Base-by-base conservation (phyloP, 1,284 basidiomycete genomes). In the Sporisorium reilianum region DNA sequence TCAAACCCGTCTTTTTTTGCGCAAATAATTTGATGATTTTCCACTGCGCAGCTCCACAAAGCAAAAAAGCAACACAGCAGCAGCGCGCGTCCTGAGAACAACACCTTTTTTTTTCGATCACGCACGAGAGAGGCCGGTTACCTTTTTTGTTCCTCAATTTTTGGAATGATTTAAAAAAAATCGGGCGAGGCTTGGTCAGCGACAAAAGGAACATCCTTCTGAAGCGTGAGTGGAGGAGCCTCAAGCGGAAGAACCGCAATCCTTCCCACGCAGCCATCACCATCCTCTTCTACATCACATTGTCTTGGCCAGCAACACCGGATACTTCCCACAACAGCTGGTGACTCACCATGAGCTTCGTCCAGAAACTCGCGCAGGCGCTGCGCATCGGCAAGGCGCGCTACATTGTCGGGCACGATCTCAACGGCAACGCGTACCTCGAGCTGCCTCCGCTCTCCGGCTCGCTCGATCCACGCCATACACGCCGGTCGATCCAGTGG, bases 321-420 rank as follows among this genome's bases (percentile, higher is more conserved):
- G 38, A 14, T 28, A 6, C 34, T 6, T 11, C 38, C 8, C 38
- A 41, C 51, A 26, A 6, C 16, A 25, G 28, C 28, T 11, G 9
- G 18, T 16, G 25, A 26, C 25, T 32, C 46, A 64, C 18, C 2
- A 56, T 66, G 56, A 62, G 55, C 23, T 7, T 72, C 18, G 46
- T 68, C 0, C 49, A 48, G 30, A 61, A 52, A 23, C 8, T 68
- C 14, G 64, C 78, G 12, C 60, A 59, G 36, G 34, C 69, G 36
- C 64, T 83, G 2, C 62, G 77, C 22, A 61, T 81, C 6, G 81
- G 80, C 44, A 72, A 72, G 18, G 60, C 73, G 2, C 50, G 59
- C 18, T 80, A 79, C 73, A 66, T 81, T n/a, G 73, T 75, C 7
- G 81, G 81, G 1, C 49, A 69, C 11, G 81, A 83, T 30, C 64